Conservation (phyloP, 2,329 filamentous ascomycete genomes). For the Fusarium sublunatum region DNA sequence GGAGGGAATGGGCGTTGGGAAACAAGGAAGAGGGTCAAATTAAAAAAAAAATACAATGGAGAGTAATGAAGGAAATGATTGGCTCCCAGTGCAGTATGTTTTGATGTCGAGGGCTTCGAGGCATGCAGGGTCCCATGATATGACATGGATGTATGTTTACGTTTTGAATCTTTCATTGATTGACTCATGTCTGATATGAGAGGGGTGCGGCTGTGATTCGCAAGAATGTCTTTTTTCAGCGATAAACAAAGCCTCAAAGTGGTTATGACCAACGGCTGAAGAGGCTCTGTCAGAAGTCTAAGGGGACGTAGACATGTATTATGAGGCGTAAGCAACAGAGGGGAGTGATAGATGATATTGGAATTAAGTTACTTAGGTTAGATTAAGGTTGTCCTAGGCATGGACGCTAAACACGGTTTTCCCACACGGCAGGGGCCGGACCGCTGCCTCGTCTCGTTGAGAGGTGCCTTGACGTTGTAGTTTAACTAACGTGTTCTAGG, state of each 20-base stretch:
- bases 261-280: background rate
- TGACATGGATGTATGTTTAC: background rate
- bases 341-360: background rate
- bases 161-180: background rate
- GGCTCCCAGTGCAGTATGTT: background rate
- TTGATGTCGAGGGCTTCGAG: background rate
- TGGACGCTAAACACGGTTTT: conserved; percentile 27
- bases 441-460: conserved; percentile 13
- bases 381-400: conserved; percentile 34
- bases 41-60: conserved; percentile 11
- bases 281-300: background rate
- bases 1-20: conserved; percentile 26
- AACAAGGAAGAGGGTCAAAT: conserved; percentile 5
- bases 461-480: conserved; percentile 2
- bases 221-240: conserved; percentile 23
- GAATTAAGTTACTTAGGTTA: conserved; percentile 13
- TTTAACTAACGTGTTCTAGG: background rate
- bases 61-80: conserved; percentile 14
- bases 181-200: background rate
- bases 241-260: conserved; percentile 3
- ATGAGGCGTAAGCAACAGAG: background rate
- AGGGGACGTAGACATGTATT: background rate
- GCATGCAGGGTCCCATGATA: background rate
- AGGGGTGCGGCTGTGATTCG: conserved; percentile 7
- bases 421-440: conserved; percentile 25